phyloP scores from a whole-genome alignment of 371 early-diverging fungal genomes.

The Nematocida minor region DNA sequence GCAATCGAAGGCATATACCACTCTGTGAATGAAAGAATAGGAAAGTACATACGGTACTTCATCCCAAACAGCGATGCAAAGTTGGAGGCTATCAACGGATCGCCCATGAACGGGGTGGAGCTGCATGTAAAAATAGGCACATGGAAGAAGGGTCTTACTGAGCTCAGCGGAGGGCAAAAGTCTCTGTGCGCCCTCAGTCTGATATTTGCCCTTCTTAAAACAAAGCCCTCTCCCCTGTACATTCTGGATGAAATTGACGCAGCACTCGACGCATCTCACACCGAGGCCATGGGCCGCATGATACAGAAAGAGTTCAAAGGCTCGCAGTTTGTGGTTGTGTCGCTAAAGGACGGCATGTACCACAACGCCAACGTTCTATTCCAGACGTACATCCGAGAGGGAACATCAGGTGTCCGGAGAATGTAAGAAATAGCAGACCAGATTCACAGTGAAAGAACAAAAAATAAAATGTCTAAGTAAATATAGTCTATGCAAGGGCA shows the following conservation, averaged over 20 bases:
- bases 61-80: slow-evolving; percentile 60
- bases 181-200: slow-evolving; percentile 88
- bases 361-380: slow-evolving; percentile 95
- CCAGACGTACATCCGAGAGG: slow-evolving; percentile 84
- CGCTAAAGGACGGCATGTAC: slow-evolving; percentile 99
- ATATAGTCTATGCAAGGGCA: no score
- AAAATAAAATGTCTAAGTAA: no score
- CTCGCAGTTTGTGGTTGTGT: slow-evolving; percentile 95
- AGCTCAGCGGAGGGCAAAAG: slow-evolving; percentile 96
- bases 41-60: slow-evolving; percentile 54
- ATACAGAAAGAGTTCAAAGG: slow-evolving; percentile 84
- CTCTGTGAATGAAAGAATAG: slow-evolving; percentile 58
- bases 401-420: slow-evolving; percentile 80
- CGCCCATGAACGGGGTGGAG: slow-evolving; percentile 65
- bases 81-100: slow-evolving; percentile 68
- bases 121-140: slow-evolving; percentile 88
- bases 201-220: slow-evolving; percentile 87
- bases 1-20: slow-evolving; percentile 58
- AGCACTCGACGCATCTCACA: slow-evolving; percentile 92
- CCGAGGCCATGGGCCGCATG: slow-evolving; percentile 94
- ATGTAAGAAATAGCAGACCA: no score
- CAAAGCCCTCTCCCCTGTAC: slow-evolving; percentile 98
- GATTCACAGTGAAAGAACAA: no score
- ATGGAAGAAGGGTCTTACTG: slow-evolving; percentile 90
- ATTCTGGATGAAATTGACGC: slow-evolving; percentile 99